A percentile compares a stretch with the other conserved stretches of the same genome.
Evolutionary conservation across 2,329 filamentous ascomycete genomes (phyloP).

Genomic region (Cladophialophora psammophila): DNA sequence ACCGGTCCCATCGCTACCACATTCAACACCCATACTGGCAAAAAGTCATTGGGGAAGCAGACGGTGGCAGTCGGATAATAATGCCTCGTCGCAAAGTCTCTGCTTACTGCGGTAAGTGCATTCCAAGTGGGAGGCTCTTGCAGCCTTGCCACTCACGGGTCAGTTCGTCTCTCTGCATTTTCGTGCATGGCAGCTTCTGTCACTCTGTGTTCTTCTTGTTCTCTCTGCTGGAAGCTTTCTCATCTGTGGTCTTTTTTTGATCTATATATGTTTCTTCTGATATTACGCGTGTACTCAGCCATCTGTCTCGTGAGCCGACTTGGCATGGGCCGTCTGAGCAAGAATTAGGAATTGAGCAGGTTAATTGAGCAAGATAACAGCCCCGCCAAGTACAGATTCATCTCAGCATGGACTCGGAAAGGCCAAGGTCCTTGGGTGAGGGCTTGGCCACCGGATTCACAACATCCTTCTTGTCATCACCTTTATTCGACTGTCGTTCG

Average conservation of each 20-base stretch:
- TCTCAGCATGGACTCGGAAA: conserved; percentile 14
- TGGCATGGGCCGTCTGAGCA: conserved; percentile 9
- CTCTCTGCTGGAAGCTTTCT: background rate
- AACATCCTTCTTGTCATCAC: conserved; percentile 23
- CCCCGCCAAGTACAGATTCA: conserved; percentile 19
- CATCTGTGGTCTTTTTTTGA: background rate
- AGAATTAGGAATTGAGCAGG: conserved; percentile 23
- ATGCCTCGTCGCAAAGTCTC: no score
- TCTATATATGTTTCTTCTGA: background rate
- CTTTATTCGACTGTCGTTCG: conserved; percentile 15
- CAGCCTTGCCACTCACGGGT: background rate
- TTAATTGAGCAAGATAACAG: background rate
- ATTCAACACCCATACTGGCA: background rate
- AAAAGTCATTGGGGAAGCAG: conserved; percentile 1
- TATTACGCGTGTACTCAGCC: background rate
- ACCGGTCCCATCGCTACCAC: background rate
- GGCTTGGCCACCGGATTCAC: conserved; percentile 16
- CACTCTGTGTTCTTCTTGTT: background rate
- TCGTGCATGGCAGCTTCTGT: background rate
- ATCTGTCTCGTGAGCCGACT: conserved; percentile 12
- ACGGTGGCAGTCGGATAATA: background rate
- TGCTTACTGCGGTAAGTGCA: no score
- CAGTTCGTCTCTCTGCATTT: background rate
- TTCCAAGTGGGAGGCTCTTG: background rate
- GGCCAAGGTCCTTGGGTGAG: conserved; percentile 26